Conservation (phyloP, 2,329 filamentous ascomycete species). For the Apiospora rasikravindrae region DNA sequence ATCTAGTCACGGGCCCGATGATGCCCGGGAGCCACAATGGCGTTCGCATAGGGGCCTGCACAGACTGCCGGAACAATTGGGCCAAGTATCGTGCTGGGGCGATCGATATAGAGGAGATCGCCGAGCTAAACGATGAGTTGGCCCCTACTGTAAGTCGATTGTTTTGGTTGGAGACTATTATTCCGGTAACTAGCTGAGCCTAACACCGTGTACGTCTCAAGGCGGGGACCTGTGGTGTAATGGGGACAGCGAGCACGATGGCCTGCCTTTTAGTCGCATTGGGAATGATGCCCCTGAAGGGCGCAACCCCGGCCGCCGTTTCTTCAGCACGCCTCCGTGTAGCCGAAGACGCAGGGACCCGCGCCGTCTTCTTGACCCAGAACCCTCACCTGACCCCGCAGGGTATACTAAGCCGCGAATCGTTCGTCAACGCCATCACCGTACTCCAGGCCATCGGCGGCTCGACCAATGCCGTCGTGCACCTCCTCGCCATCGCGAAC, state of each 20-base stretch:
- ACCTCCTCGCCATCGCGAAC: constrained; percentile 83
- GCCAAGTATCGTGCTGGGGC: constrained; percentile 68
- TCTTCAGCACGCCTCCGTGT: constrained; percentile 81
- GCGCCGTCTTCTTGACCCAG: constrained; percentile 68
- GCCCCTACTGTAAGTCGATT: constrained; percentile 64
- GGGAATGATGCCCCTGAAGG: constrained; percentile 79
- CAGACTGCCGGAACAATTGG: constrained; percentile 78
- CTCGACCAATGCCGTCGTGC: constrained; percentile 84
- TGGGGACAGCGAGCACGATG: constrained; percentile 94
- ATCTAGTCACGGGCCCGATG: constrained; percentile 75
- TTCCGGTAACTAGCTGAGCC: no score
- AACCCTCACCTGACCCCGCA: constrained; percentile 72
- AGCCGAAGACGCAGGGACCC: constrained; percentile 73
- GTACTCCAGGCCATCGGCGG: constrained; percentile 87
- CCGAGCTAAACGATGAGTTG: constrained; percentile 72
- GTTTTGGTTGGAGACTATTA: background rate
- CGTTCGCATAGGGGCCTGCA: constrained; percentile 71
- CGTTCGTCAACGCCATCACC: constrained; percentile 84
- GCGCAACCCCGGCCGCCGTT: constrained; percentile 78
- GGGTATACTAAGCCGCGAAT: constrained; percentile 72
- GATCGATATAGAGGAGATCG: constrained; percentile 75
- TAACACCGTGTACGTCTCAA: constrained; percentile 27
- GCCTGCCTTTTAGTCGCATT: constrained; percentile 82
- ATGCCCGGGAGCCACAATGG: constrained; percentile 73
- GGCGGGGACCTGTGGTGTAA: constrained; percentile 84